These are phyloP conservation scores for Monosporascus sp. DNA, from an alignment of 2,329 filamentous ascomycete genomes.

Conservation along the genomic window DNA sequence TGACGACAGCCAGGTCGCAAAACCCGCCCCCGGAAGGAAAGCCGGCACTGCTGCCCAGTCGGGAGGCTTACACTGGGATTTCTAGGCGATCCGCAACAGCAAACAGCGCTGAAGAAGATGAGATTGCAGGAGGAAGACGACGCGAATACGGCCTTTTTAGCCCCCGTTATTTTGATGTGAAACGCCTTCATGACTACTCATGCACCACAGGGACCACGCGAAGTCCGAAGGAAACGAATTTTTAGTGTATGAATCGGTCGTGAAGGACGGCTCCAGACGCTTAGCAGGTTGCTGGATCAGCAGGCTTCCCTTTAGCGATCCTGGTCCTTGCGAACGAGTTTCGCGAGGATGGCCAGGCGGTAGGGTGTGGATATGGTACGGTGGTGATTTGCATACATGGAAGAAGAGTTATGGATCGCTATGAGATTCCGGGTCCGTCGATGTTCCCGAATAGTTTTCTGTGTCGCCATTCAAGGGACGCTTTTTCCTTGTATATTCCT, in stretches of 20 bases:
- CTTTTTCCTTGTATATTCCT: too few relatives aligned
- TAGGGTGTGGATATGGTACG: too few relatives aligned
- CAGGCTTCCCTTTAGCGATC: too few relatives aligned
- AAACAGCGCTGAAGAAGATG: constrained; percentile 11
- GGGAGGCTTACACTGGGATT: constrained; percentile 28
- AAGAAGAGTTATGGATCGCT: too few relatives aligned
- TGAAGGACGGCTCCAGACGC: too few relatives aligned
- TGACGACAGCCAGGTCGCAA: constrained; percentile 32
- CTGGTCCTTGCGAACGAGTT: neutral
- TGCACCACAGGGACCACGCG: neutral
- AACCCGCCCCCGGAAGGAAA: constrained; percentile 35
- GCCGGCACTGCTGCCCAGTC: constrained; percentile 18
- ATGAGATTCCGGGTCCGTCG: too few relatives aligned
- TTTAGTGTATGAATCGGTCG: neutral
- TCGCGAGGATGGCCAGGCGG: too few relatives aligned
- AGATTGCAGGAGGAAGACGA: constrained; percentile 1
- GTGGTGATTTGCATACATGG: too few relatives aligned
- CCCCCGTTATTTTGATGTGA: neutral
- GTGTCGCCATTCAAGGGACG: too few relatives aligned
- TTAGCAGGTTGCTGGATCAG: too few relatives aligned
- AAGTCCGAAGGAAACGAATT: neutral
- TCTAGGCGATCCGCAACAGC: constrained; percentile 21
- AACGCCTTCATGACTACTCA: neutral
- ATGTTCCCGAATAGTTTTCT: too few relatives aligned
- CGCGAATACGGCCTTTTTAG: constrained; percentile 3